Percentiles rank a stretch among this genome's conserved stretches.
These are phyloP conservation scores for Rosa multiflora DNA, from an alignment of 306 rosid species.

Conservation along the genomic window DNA sequence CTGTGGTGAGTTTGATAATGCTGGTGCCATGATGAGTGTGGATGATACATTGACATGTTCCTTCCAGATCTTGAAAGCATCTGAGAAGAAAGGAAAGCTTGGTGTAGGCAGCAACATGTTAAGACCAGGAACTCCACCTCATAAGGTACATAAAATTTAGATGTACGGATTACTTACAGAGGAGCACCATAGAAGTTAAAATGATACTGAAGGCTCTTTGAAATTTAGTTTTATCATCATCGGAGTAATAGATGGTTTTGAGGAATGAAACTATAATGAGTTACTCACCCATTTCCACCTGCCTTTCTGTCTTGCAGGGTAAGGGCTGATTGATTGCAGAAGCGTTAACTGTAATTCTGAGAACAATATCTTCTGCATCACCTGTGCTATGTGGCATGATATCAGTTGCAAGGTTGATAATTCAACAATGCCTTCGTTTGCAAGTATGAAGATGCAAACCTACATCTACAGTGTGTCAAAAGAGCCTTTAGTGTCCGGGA, in stretches of 20 bases:
- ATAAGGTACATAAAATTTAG: constrained; percentile 33
- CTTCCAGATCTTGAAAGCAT: constrained; percentile 57
- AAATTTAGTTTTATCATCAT: neutral
- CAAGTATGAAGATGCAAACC: constrained; percentile 22
- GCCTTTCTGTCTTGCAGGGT: constrained; percentile 22
- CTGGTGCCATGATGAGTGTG: constrained; percentile 70
- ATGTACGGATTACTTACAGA: constrained; percentile 1
- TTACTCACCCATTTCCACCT: neutral
- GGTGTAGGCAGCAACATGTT: constrained; percentile 35
- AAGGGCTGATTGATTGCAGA: constrained; percentile 31
- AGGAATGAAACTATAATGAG: neutral
- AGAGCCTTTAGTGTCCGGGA: constrained; percentile 10
- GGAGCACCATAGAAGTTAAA: neutral
- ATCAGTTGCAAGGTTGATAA: constrained; percentile 6
- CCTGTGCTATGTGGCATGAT: constrained; percentile 18
- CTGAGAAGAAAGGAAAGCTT: constrained; percentile 51
- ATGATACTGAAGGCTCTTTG: neutral
- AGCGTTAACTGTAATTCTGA: neutral
- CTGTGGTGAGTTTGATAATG: constrained; percentile 56
- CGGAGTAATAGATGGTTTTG: neutral
- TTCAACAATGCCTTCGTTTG: constrained; percentile 21
- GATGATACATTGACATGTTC: constrained; percentile 63
- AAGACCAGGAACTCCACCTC: constrained; percentile 59
- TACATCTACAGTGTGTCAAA: constrained; percentile 19
- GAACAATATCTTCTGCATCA: constrained; percentile 14